Evolutionary conservation across 129 eudicot genomes (phyloP), one percentile per base, ranked within the genome.

Genomic region (Scalesia atractyloides): DNA sequence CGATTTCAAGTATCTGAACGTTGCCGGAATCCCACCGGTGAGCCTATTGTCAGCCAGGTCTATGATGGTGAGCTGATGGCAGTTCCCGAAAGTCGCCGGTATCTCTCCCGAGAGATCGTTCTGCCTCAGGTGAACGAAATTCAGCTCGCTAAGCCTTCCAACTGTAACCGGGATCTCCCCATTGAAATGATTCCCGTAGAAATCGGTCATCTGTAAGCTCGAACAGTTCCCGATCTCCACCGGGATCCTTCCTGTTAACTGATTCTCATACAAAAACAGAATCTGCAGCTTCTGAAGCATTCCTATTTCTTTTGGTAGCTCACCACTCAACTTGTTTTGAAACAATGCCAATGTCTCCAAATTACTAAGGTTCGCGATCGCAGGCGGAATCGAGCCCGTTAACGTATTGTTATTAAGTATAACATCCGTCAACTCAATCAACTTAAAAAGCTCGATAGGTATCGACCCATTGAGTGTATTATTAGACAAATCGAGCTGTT

Each of bases 211-310:
- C 67, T 90, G 99, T 80, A 94, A 75, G 61, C 89, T 81, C 9
- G 99, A 87, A 66, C 97, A 94, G 82, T 94, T 90, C 16, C 97
- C 97, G 15, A 94, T 90, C 79, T 94, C 99, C 79, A 82, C 16
- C 9, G 99, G 99, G 24, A 94, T 94, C 22, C 82, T 87, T 19
- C 96, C 97, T 0, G 99, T 79, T 3, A 94, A 73, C 67, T 88
- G 91, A 74, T 88, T 94, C 66, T 90, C 93, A 24, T 94, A 94
- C 37, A 90, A 52, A 64, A 22, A 94, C 36, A 94, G 60, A 39
- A 79, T 86, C 78, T 88, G 66, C 0, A 94, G 91, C 11, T 84
- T 79, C 64, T 78, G 83, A 19, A 90, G 88, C 89, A 73, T 82
- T 33, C 99, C 97, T 33, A 90, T 94, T 71, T 94, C 99, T 12